A percentile compares a stretch with the other conserved stretches of the same genome.
Evolutionary conservation across 2,329 filamentous ascomycete species (phyloP).

Genomic region (Orbilia javanica): DNA sequence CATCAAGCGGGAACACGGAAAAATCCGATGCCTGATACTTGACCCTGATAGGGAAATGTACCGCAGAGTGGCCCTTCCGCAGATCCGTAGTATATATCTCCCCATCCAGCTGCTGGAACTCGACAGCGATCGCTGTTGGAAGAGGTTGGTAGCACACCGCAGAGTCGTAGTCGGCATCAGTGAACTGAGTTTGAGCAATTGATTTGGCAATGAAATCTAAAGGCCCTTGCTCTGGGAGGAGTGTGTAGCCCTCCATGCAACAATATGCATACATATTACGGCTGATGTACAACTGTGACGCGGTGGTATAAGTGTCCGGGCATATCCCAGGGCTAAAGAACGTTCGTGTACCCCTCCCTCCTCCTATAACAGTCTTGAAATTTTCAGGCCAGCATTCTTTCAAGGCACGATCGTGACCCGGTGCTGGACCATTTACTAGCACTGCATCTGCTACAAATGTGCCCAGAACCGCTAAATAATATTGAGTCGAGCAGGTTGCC

Average conservation of each 20-base stretch:
- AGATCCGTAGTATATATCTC: conserved; percentile 34
- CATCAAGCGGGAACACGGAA: conserved; percentile 37
- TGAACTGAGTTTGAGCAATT: conserved; percentile 18
- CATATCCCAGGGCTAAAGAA: conserved; percentile 52
- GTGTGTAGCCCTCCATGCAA: conserved; percentile 26
- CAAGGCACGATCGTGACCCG: background rate
- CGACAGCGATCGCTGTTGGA: conserved; percentile 7
- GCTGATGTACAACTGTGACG: conserved; percentile 42
- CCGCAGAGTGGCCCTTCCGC: conserved; percentile 28
- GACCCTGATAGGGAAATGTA: conserved; percentile 30
- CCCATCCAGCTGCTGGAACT: conserved; percentile 15
- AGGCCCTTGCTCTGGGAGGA: conserved; percentile 17
- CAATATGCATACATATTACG: conserved; percentile 49
- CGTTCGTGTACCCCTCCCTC: background rate
- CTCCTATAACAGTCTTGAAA: background rate
- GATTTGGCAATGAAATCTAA: background rate
- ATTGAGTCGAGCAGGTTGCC: conserved; percentile 23
- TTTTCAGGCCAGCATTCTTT: conserved; percentile 37
- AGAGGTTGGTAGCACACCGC: conserved; percentile 35
- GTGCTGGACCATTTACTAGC: conserved; percentile 31
- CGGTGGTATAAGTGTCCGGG: conserved; percentile 26
- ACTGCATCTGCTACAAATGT: conserved; percentile 1
- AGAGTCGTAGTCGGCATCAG: background rate
- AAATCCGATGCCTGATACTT: conserved; percentile 45
- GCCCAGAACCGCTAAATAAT: conserved; percentile 15